Evolutionary conservation across 164 flowering plant genomes (phyloP).

Genomic region (Warburgia ugandensis): DNA sequence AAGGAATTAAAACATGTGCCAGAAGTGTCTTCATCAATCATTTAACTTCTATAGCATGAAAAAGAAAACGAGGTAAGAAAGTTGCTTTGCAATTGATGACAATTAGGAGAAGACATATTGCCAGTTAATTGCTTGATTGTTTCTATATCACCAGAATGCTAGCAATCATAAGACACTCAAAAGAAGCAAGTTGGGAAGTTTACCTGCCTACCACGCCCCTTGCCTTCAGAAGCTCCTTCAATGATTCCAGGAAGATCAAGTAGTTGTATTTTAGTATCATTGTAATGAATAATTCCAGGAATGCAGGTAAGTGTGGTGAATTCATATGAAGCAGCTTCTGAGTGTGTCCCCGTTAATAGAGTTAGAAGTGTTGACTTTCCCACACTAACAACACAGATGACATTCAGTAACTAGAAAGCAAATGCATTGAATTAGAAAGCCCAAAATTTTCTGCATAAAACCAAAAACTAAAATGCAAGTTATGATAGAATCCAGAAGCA

Average conservation of each 20-base stretch:
- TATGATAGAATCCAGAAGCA: too few relatives aligned
- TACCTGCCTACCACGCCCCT: constrained; percentile 99
- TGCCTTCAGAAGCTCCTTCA: constrained; percentile 99
- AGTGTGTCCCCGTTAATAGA: constrained; percentile 87
- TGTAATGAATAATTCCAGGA: constrained; percentile 96
- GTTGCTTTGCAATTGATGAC: too few relatives aligned
- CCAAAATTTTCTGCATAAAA: too few relatives aligned
- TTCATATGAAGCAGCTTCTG: constrained; percentile 99
- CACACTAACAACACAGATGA: constrained; percentile 49
- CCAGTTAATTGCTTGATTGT: too few relatives aligned
- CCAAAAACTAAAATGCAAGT: too few relatives aligned
- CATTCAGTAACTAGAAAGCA: constrained; percentile 6
- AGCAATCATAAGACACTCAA: background rate
- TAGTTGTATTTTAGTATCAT: constrained; percentile 94
- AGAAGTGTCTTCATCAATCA: too few relatives aligned
- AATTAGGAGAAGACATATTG: too few relatives aligned
- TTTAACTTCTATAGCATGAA: too few relatives aligned
- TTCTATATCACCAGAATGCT: too few relatives aligned
- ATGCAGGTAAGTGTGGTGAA: constrained; percentile 99
- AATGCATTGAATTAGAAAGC: background rate
- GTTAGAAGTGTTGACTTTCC: constrained; percentile 98
- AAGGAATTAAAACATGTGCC: too few relatives aligned
- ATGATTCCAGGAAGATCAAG: constrained; percentile 99
- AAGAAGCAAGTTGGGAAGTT: constrained; percentile 1
- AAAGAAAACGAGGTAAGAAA: too few relatives aligned